These are phyloP conservation scores for Tetrapisispora iriomotensis DNA, from an alignment of 805 yeast species.

Conservation along the genomic window DNA sequence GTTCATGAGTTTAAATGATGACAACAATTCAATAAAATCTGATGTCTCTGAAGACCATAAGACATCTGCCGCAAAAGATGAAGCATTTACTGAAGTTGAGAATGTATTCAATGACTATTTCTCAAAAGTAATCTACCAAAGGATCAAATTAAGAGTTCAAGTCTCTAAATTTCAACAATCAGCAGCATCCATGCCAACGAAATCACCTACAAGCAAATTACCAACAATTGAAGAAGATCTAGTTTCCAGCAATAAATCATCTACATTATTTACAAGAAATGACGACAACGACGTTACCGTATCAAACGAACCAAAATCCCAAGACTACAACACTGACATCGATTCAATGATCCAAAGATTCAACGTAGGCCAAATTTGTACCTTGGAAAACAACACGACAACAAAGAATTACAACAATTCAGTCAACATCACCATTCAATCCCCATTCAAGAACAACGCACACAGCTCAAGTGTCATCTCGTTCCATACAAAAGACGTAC, in stretches of 20 bases:
- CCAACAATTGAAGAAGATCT: neutral
- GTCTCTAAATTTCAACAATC: slow-evolving; percentile 16
- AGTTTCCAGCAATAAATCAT: neutral
- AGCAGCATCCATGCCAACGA: neutral
- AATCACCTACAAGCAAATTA: neutral
- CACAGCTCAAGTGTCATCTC: slow-evolving; percentile 14
- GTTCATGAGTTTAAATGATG: slow-evolving; percentile 8
- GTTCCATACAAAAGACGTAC: slow-evolving; percentile 11
- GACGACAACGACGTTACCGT: neutral
- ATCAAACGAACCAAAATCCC: neutral
- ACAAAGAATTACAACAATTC: neutral
- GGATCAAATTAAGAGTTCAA: slow-evolving; percentile 23
- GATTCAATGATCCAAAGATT: slow-evolving; percentile 8
- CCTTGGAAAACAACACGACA: neutral
- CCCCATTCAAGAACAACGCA: slow-evolving; percentile 6
- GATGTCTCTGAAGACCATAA: slow-evolving; percentile 11
- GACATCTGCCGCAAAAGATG: neutral
- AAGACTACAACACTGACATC: neutral
- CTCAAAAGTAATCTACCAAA: slow-evolving; percentile 18
- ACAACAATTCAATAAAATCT: slow-evolving; percentile 4
- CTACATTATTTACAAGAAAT: neutral
- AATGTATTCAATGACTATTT: slow-evolving; percentile 17
- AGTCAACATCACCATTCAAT: slow-evolving; percentile 3
- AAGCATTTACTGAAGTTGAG: slow-evolving; percentile 1
- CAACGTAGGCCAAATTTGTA: neutral